These are phyloP conservation scores for Prunus campanulata DNA, from an alignment of 306 rosid genomes.

Conservation along the genomic window DNA sequence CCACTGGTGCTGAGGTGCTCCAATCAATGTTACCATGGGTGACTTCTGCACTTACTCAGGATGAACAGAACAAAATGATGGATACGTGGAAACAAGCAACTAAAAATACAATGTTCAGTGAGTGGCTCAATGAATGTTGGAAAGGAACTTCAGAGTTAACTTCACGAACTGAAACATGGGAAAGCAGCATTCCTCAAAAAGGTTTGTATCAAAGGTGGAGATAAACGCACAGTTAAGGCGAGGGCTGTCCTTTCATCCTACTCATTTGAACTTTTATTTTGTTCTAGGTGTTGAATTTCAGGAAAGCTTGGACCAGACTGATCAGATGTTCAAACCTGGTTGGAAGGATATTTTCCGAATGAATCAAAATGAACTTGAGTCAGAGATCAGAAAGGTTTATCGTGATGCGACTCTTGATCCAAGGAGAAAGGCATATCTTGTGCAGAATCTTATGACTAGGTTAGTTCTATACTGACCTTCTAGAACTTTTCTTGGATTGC, in stretches of 20 bases:
- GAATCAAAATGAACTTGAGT: conserved; percentile 96
- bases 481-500: neutral
- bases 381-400: conserved; percentile 96
- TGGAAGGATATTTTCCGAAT: conserved; percentile 99
- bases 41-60: conserved; percentile 95
- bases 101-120: conserved; percentile 98
- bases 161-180: conserved; percentile 49
- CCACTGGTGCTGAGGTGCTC: conserved; percentile 99
- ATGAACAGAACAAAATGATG: conserved; percentile 96
- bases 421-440: conserved; percentile 94
- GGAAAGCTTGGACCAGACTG: conserved; percentile 82
- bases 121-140: conserved; percentile 97
- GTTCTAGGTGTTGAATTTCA: conserved; percentile 60
- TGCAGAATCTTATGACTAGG: conserved; percentile 99
- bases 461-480: conserved; percentile 27
- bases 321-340: conserved; percentile 99
- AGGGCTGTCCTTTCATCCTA: neutral
- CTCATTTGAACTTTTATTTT: conserved; percentile 22
- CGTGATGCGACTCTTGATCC: conserved; percentile 95
- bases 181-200: conserved; percentile 50
- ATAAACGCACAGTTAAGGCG: neutral
- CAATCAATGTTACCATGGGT: conserved; percentile 99
- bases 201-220: conserved; percentile 39
- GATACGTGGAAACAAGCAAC: conserved; percentile 99
- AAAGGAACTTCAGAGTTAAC: conserved; percentile 72